These are phyloP conservation scores for Gentiana dahurica DNA, from an alignment of 257 asterid genomes.

Conservation along the genomic window DNA sequence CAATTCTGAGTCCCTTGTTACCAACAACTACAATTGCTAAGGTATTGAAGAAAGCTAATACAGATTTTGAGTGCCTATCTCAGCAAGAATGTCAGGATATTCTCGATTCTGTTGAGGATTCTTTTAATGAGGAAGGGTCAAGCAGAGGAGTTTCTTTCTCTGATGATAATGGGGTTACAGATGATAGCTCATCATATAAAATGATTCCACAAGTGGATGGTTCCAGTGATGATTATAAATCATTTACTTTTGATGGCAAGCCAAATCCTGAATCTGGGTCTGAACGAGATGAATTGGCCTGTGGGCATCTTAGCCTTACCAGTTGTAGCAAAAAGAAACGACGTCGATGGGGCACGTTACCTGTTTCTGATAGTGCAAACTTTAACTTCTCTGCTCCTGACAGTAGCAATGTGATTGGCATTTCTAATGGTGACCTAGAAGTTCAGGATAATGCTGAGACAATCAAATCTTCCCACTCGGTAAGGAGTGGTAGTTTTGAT, in stretches of 20 bases:
- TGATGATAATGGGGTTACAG: conserved; percentile 19
- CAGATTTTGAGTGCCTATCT: conserved; percentile 74
- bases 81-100: conserved; percentile 98
- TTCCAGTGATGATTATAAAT: conserved; percentile 43
- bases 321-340: conserved; percentile 37
- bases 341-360: conserved; percentile 66
- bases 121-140: conserved; percentile 33
- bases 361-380: conserved; percentile 36
- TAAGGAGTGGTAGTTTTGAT: conserved; percentile 19
- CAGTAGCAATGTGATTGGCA: conserved; percentile 13
- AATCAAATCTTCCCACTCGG: conserved; percentile 17
- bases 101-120: conserved; percentile 69
- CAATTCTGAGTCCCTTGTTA: conserved; percentile 68
- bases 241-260: conserved; percentile 28
- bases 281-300: conserved; percentile 18
- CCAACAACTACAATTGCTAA: conserved; percentile 52
- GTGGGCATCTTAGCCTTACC: conserved; percentile 22
- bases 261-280: conserved; percentile 24
- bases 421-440: conserved; percentile 18
- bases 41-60: conserved; percentile 76
- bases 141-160: conserved; percentile 21
- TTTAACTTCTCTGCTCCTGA: conserved; percentile 24
- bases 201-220: conserved; percentile 79
- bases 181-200: conserved; percentile 22
- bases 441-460: conserved; percentile 24